Percentiles rank a stretch among this genome's conserved stretches.
These are phyloP conservation scores for Ophioceras dolichostomum DNA, from an alignment of 2,329 filamentous ascomycete genomes.

Conservation along the genomic window DNA sequence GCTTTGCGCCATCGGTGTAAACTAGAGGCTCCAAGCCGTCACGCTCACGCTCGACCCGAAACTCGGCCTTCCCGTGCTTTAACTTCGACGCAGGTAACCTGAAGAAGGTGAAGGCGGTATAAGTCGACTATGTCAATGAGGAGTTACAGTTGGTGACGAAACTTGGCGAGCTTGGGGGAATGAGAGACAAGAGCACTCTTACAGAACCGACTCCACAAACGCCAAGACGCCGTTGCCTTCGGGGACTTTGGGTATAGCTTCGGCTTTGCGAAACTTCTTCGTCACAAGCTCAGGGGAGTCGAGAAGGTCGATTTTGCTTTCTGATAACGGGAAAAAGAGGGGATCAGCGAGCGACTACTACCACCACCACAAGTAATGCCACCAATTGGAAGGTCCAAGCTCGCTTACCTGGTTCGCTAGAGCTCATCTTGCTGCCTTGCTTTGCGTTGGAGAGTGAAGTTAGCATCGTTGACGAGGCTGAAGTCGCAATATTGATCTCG, in stretches of 20 bases:
- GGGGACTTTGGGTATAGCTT: conserved; percentile 60
- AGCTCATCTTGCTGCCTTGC: conserved; percentile 75
- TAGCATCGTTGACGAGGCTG: too few species aligned
- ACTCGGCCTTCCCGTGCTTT: conserved; percentile 40
- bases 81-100: conserved; percentile 60
- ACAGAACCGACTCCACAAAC: conserved; percentile 74
- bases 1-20: conserved; percentile 62
- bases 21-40: conserved; percentile 61
- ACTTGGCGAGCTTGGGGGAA: too few species aligned
- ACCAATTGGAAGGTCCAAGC: too few species aligned
- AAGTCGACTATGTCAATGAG: too few species aligned
- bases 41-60: conserved; percentile 53
- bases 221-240: conserved; percentile 81
- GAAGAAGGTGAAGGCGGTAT: too few species aligned
- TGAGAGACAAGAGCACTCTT: too few species aligned
- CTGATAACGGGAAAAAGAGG: too few species aligned
- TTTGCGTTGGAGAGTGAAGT: background rate
- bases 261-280: conserved; percentile 80
- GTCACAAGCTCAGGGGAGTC: conserved; percentile 62
- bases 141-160: too few species aligned
- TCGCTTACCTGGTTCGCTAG: conserved; percentile 49
- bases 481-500: too few species aligned
- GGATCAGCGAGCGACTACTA: too few species aligned
- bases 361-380: too few species aligned
- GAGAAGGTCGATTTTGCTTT: conserved; percentile 89